These are phyloP conservation scores for Fusarium sp. DNA, from an alignment of 2,329 filamentous ascomycete species.

Conservation along the genomic window DNA sequence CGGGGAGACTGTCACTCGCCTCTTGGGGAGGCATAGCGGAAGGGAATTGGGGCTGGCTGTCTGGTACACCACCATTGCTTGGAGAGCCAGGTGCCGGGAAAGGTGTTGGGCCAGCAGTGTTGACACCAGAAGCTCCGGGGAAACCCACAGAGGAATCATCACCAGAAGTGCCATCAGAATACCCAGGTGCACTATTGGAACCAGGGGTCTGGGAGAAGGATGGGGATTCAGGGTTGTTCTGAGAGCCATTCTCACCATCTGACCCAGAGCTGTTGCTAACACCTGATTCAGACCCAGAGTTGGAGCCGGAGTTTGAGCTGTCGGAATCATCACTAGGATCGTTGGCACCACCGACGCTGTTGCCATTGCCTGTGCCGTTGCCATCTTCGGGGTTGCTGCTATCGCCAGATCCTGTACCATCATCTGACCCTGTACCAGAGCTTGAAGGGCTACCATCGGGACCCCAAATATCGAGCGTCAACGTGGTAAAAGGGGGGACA, in stretches of 20 bases:
- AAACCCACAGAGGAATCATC: conserved; percentile 29
- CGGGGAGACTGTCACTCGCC: conserved; percentile 29
- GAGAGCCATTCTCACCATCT: conserved; percentile 8
- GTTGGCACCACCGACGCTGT: not conserved
- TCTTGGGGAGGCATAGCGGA: conserved; percentile 23
- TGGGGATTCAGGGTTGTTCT: conserved; percentile 5
- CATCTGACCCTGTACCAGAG: conserved; percentile 2
- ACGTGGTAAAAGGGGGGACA: conserved; percentile 47
- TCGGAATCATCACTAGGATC: not conserved
- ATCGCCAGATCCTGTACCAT: conserved; percentile 14
- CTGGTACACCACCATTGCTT: conserved; percentile 19
- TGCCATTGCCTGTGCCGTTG: conserved; percentile 11
- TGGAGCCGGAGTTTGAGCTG: not conserved
- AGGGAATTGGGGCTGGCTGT: conserved; percentile 9
- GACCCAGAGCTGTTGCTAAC: conserved; percentile 1
- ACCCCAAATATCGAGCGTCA: conserved; percentile 50
- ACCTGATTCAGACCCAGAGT: not conserved
- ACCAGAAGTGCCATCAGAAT: conserved; percentile 26
- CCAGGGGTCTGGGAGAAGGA: conserved; percentile 20
- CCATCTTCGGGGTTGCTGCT: conserved; percentile 4
- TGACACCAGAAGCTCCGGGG: conserved; percentile 18
- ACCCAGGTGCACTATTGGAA: conserved; percentile 34
- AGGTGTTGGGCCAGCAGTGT: conserved; percentile 23
- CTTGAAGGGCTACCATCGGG: conserved; percentile 16
- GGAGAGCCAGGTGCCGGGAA: conserved; percentile 17